Conservation (phyloP, 2,329 filamentous ascomycete species). For the Fusarium austroafricanum region DNA sequence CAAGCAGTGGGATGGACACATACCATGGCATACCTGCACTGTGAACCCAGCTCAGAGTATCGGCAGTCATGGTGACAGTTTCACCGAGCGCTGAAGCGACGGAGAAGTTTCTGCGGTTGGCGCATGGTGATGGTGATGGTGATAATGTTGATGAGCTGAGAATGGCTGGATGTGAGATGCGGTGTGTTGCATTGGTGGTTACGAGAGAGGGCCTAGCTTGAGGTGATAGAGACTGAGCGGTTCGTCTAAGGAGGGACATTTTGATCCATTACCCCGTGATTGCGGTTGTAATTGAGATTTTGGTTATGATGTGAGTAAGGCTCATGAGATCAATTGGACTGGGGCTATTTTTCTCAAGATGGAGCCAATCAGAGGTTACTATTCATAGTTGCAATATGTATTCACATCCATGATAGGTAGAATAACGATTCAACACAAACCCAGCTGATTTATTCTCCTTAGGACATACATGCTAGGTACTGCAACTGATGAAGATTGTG, state of each 20-base stretch:
- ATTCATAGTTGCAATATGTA: neutral
- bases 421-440: neutral
- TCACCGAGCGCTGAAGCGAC: constrained; percentile 48
- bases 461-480: rapidly evolving
- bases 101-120: constrained; percentile 49
- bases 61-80: constrained; percentile 55
- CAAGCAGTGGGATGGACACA: constrained; percentile 64
- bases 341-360: neutral
- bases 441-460: neutral
- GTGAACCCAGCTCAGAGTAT: constrained; percentile 59
- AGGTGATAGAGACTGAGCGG: constrained; percentile 20
- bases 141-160: constrained; percentile 3
- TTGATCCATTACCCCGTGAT: constrained; percentile 17
- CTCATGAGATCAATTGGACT: constrained; percentile 27
- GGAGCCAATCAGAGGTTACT: constrained; percentile 26
- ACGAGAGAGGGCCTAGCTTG: constrained; percentile 23
- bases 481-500: no score
- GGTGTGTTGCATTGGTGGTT: constrained; percentile 7
- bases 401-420: neutral
- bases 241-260: constrained; percentile 37
- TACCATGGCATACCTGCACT: constrained; percentile 63
- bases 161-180: constrained; percentile 9
- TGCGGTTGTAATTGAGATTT: constrained; percentile 5
- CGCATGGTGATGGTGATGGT: constrained; percentile 19
- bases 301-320: constrained; percentile 9